phyloP scores from a whole-genome alignment of 768 basidiomycete genomes.

The Hygrocybe coccinea region DNA sequence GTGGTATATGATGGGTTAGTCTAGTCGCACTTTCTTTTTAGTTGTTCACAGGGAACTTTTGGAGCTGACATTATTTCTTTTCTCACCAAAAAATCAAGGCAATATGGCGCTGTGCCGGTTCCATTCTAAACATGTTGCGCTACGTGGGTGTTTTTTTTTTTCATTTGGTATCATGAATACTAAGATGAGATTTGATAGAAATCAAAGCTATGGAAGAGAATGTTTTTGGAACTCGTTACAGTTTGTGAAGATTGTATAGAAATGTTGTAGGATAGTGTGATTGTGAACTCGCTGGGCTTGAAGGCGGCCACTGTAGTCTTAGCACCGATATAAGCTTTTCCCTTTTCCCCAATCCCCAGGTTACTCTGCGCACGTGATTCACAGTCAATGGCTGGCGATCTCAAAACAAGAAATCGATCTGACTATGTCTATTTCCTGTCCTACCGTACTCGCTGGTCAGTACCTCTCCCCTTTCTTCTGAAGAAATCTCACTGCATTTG shows the following conservation, averaged over 20 bases:
- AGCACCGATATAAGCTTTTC: too few relatives aligned
- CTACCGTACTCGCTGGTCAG: constrained; percentile 70
- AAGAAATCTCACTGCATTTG: background rate
- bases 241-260: background rate
- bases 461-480: background rate
- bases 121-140: constrained; percentile 61
- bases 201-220: constrained; percentile 64
- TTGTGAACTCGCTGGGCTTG: too few relatives aligned
- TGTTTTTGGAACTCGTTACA: constrained; percentile 34
- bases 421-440: constrained; percentile 58
- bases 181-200: constrained; percentile 36
- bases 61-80: background rate
- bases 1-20: constrained; percentile 57
- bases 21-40: background rate
- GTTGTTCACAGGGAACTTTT: background rate
- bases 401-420: constrained; percentile 22
- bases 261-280: background rate
- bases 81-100: constrained; percentile 33
- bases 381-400: too few relatives aligned
- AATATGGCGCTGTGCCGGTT: constrained; percentile 60
- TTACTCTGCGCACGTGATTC: too few relatives aligned
- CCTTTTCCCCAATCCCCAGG: too few relatives aligned
- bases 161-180: background rate
- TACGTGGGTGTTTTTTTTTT: constrained; percentile 45
- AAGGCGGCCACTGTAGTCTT: too few relatives aligned